Evolutionary conservation across 1,284 basidiomycete genomes (phyloP), one percentile per base, ranked within the genome.

Genomic region (Entoloma clypeatum): DNA sequence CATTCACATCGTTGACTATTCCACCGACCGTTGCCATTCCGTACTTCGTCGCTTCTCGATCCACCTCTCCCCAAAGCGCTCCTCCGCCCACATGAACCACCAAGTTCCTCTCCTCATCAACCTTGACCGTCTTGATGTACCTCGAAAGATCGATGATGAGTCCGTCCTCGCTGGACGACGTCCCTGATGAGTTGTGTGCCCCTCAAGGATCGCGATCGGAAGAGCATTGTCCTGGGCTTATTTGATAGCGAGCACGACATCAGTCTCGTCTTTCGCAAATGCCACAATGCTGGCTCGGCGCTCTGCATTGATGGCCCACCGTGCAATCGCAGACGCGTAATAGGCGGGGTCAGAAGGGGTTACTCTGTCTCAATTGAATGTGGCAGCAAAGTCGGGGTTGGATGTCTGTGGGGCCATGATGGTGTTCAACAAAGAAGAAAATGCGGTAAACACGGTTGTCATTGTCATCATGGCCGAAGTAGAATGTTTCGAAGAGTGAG

Each of bases 11-110:
- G 29, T 56, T 60, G 23, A 57, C 58, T 0, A 53, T 56, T 8
- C 59, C 59, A 11, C 47, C 55, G 10, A 68, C 58, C 3, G 54
- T 59, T 4, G 57, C 65, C 30, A 63, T 53, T 5, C 58, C 61
- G 44, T 60, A 49, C 39, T 56, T 40, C 14, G 59, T 63, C 5
- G 59, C 54, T 13, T 49, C 56, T 13, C 53, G 41, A 16, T 72
- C 68, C 7, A 72, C 62, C 16, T 13, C 27, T 11, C 16, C 27
- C n/a, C n/a, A n/a, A n/a, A n/a, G n/a, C n/a, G n/a, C n/a, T n/a
- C n/a, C n/a, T n/a, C n/a, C n/a, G n/a, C n/a, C n/a, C n/a, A n/a
- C n/a, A n/a, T n/a, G n/a, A n/a, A n/a, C n/a, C n/a, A n/a, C n/a
- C n/a, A n/a, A n/a, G n/a, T n/a, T n/a, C n/a, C n/a, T n/a, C n/a